These are phyloP conservation scores for Stygiomarasmius scandens DNA, from an alignment of 1,284 basidiomycete genomes.

Conservation along the genomic window DNA sequence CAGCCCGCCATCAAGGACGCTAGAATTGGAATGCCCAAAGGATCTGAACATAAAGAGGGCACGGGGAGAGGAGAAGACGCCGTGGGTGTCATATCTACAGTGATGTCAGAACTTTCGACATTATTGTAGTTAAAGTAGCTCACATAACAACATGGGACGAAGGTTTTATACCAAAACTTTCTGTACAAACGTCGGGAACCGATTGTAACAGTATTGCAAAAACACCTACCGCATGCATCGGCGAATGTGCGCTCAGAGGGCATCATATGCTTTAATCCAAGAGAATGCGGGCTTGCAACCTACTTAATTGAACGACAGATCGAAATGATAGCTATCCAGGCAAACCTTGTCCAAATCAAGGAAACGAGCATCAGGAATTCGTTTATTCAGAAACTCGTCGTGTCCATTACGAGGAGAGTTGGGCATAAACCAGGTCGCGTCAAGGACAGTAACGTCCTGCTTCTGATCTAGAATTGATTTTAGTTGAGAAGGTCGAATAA, in stretches of 20 bases:
- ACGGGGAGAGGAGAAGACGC: slow-evolving; percentile 88
- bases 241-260: slow-evolving; percentile 77
- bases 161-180: slow-evolving; percentile 73
- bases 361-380: slow-evolving; percentile 77
- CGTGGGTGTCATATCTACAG: slow-evolving; percentile 80
- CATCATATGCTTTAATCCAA: slow-evolving; percentile 94
- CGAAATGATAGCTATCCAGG: background rate
- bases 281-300: slow-evolving; percentile 67
- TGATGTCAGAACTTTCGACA: slow-evolving; percentile 3
- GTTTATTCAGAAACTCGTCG: slow-evolving; percentile 67
- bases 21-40: slow-evolving; percentile 85
- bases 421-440: slow-evolving; percentile 91
- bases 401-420: slow-evolving; percentile 67
- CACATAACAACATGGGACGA: slow-evolving; percentile 84
- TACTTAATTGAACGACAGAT: background rate
- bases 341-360: slow-evolving; percentile 78
- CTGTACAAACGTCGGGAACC: slow-evolving; percentile 37
- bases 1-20: slow-evolving; percentile 88
- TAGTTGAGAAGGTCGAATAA: slow-evolving; percentile 55
- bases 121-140: slow-evolving; percentile 22
- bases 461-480: slow-evolving; percentile 36
- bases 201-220: too few species aligned
- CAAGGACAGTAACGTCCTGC: slow-evolving; percentile 57
- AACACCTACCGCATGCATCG: slow-evolving; percentile 80
- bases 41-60: slow-evolving; percentile 91